Conservation (phyloP, 495 filamentous ascomycete genomes). For the Letharia columbiana region DNA sequence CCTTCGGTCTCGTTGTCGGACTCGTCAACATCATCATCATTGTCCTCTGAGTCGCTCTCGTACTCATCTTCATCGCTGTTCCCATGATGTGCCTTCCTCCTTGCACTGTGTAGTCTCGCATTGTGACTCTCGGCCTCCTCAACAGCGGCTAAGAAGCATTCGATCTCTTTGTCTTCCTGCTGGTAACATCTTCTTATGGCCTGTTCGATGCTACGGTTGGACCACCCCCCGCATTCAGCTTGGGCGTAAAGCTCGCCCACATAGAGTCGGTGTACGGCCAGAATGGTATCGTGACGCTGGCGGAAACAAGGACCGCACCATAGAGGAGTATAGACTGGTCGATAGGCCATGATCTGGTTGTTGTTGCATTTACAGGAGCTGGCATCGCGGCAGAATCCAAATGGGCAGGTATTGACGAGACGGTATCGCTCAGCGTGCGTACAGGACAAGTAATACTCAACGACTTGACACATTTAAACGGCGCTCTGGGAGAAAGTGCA, state of each 20-base stretch:
- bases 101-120: background rate
- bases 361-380: conserved; percentile 1
- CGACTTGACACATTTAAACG: background rate
- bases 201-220: background rate
- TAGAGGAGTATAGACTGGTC: background rate
- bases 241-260: background rate
- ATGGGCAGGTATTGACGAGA: background rate
- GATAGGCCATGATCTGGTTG: background rate
- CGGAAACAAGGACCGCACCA: background rate
- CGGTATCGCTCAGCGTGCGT: background rate
- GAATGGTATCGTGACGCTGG: background rate
- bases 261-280: background rate
- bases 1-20: background rate
- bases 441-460: background rate
- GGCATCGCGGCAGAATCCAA: background rate
- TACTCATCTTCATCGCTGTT: background rate
- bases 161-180: background rate
- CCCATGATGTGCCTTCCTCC: background rate
- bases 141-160: background rate
- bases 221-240: conserved; percentile 1
- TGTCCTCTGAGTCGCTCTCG: background rate
- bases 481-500: background rate
- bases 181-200: background rate
- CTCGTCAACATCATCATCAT: background rate
- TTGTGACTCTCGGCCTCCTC: background rate